These are phyloP conservation scores for Silene latifolia DNA, from an alignment of 148 eudicot genomes.

Conservation along the genomic window DNA sequence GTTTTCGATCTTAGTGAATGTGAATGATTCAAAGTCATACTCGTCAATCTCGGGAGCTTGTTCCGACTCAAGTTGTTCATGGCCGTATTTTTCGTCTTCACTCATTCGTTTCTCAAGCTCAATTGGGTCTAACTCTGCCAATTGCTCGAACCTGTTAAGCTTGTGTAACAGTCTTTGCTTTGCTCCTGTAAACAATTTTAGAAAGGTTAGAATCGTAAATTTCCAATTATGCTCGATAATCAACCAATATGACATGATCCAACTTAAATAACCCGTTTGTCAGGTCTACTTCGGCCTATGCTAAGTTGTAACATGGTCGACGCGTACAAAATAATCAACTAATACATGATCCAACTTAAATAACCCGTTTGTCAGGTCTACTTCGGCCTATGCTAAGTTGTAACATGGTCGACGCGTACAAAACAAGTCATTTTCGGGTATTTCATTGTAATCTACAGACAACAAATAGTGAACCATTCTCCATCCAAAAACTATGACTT, in stretches of 20 bases:
- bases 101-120: constrained; percentile 70
- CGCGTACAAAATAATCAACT: no score
- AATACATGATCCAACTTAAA: no score
- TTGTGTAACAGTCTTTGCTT: constrained; percentile 59
- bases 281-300: no score
- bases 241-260: no score
- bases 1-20: constrained; percentile 11
- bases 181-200: constrained; percentile 42
- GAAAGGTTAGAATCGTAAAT: neutral
- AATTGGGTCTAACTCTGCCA: constrained; percentile 70
- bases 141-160: constrained; percentile 66
- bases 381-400: no score
- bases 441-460: neutral
- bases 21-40: constrained; percentile 4
- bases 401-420: no score
- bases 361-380: no score
- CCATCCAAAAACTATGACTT: neutral
- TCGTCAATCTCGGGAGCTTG: constrained; percentile 28
- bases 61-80: constrained; percentile 18
- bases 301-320: no score
- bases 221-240: no score
- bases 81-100: constrained; percentile 38
- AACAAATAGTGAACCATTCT: no score
- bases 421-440: neutral
- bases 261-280: no score